Conservation (phyloP, 345 rosid species). For the Lenwebbia sp. region DNA sequence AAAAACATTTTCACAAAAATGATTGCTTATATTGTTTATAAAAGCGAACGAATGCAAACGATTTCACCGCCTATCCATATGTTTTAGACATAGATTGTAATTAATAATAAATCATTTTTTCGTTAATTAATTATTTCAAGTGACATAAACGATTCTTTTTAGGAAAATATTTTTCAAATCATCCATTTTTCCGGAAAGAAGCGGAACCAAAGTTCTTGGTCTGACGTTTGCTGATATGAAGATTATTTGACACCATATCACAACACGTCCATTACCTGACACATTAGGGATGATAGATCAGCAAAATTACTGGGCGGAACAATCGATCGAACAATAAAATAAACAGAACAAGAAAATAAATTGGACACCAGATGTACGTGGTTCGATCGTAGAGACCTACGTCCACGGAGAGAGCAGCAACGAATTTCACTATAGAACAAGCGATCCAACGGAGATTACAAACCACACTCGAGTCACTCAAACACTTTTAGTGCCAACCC, state of each 20-base stretch:
- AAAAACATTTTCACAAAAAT: not conserved
- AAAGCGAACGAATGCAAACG: not conserved
- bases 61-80: not conserved
- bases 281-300: not conserved
- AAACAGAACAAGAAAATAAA: no score
- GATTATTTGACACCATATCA: not conserved
- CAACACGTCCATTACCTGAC: not conserved
- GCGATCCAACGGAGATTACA: no score
- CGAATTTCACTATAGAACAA: no score
- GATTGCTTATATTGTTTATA: not conserved
- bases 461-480: no score
- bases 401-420: no score
- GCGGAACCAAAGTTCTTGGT: not conserved
- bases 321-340: no score
- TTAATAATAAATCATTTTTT: not conserved
- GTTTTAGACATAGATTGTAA: not conserved
- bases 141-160: not conserved
- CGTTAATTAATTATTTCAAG: not conserved
- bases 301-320: no score
- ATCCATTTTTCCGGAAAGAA: not conserved
- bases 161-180: not conserved
- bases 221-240: not conserved
- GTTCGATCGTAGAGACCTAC: no score
- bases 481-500: no score
- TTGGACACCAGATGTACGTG: no score